Percentiles rank a stretch among this genome's conserved stretches.
phyloP scores from a whole-genome alignment of 768 basidiomycete genomes.

The Trametes villosa region DNA sequence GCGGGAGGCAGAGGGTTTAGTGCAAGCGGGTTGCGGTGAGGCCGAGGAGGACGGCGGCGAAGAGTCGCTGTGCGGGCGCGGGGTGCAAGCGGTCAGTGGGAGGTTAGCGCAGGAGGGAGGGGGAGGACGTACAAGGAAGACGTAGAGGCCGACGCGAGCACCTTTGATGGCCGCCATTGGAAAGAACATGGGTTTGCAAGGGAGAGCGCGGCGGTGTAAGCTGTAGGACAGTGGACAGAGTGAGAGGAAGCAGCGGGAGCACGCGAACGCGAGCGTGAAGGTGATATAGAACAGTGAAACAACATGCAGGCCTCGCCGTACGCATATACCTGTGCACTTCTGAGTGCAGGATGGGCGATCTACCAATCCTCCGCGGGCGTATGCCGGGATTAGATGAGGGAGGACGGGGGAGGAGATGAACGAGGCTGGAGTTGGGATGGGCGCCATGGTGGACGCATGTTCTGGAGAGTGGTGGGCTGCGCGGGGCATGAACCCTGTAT shows the following conservation, averaged over 20 bases:
- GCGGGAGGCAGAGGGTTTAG: constrained; percentile 62
- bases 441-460: background rate
- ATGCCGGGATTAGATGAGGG: too few relatives aligned
- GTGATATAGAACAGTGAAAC: background rate
- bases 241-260: too few relatives aligned
- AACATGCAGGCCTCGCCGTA: background rate
- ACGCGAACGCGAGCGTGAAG: background rate
- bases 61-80: constrained; percentile 49
- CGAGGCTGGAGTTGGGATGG: background rate
- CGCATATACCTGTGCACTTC: background rate
- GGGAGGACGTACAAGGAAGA: constrained; percentile 24
- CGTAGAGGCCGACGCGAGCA: constrained; percentile 25
- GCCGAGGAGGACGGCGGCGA: constrained; percentile 58
- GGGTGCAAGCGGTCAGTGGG: background rate
- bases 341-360: background rate
- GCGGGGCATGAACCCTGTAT: background rate
- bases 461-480: background rate
- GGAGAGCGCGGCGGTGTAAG: background rate
- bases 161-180: constrained; percentile 25
- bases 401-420: background rate
- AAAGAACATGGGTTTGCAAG: background rate
- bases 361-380: too few relatives aligned
- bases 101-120: background rate
- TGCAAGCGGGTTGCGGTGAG: constrained; percentile 63
- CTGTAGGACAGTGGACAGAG: too few relatives aligned